Evolutionary conservation across 495 filamentous ascomycete genomes (phyloP), one percentile per base, ranked within the genome.

Genomic region (Cairneyella variabilis): DNA sequence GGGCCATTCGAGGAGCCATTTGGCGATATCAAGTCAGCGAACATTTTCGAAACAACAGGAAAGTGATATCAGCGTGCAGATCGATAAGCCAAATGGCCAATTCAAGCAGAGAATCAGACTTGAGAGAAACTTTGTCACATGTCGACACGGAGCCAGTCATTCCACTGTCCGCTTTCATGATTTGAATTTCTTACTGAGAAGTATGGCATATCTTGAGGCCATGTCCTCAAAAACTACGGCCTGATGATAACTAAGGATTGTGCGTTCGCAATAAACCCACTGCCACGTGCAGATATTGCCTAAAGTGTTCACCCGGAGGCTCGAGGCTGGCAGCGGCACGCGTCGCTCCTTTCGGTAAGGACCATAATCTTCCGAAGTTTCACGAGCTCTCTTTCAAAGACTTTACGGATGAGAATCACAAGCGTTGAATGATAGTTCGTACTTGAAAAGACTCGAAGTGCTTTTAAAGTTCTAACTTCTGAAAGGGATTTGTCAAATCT

Each of bases 91-190:
- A 34, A 34, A 8, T 14, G 8, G 8, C 8, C 30, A 8, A 8
- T 34, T 8, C 30, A 34, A 34, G 14, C 30, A 14, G 30, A 34
- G 30, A 34, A 34, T 8, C 8, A 34, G 16, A 3, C 12, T 3
- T 18, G 21, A 46, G 4, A 27, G 23, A 9, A 1, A 26, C 20
- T 39, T 40, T 48, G 54, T 57, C 52, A 48, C 54, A 57, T 41
- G 18, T 52, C 54, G 54, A 20, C 45, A 18, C 47, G 54, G 48
- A 52, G 30, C 17, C 10, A 47, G 17, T 22, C 26, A n/a, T 49
- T 48, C 53, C 44, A 49, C 36, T 21, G 12, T 42, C 43, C 42
- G 30, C 34, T 38, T 12, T 26, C 36, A 18, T 21, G 22, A n/a
- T n/a, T n/a, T 23, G 4, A 28, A 21, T 38, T 18, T 10, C 30